phyloP scores from a whole-genome alignment of 371 early-diverging fungal genomes.

The Mortierella sp. region DNA sequence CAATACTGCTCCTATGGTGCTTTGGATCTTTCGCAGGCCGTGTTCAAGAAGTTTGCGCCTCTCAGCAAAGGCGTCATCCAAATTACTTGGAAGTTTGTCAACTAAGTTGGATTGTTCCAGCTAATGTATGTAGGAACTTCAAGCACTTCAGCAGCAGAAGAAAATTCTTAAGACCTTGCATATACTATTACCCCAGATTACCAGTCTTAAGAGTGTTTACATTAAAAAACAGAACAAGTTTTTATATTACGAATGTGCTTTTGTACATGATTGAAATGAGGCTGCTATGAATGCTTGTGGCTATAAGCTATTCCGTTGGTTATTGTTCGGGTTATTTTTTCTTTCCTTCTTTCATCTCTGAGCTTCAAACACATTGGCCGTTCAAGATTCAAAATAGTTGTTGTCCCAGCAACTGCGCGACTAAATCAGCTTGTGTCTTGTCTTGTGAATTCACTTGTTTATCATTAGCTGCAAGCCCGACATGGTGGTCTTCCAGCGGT shows the following conservation, averaged over 20 bases:
- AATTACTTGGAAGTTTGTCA: slow-evolving; percentile 36
- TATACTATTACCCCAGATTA: background rate
- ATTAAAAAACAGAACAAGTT: background rate
- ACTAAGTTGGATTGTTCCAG: background rate
- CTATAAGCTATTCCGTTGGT: background rate
- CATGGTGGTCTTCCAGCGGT: no score
- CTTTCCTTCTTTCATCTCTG: background rate
- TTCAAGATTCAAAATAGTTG: background rate
- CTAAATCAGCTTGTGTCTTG: background rate
- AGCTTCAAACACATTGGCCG: no score
- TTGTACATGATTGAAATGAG: no score
- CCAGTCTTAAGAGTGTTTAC: background rate
- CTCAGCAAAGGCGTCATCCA: slow-evolving; percentile 33
- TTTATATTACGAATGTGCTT: no score
- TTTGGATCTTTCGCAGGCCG: slow-evolving; percentile 49
- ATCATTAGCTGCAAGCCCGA: background rate
- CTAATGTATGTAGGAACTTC: background rate
- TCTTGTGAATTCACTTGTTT: background rate
- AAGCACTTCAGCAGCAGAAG: background rate
- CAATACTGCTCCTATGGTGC: slow-evolving; percentile 30
- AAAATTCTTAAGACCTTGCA: background rate
- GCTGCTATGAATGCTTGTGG: no score
- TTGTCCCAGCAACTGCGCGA: background rate
- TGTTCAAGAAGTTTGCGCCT: slow-evolving; percentile 41
- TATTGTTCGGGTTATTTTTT: background rate